Conservation (phyloP, 208 protist genomes). For the Hexamita inflata region DNA sequence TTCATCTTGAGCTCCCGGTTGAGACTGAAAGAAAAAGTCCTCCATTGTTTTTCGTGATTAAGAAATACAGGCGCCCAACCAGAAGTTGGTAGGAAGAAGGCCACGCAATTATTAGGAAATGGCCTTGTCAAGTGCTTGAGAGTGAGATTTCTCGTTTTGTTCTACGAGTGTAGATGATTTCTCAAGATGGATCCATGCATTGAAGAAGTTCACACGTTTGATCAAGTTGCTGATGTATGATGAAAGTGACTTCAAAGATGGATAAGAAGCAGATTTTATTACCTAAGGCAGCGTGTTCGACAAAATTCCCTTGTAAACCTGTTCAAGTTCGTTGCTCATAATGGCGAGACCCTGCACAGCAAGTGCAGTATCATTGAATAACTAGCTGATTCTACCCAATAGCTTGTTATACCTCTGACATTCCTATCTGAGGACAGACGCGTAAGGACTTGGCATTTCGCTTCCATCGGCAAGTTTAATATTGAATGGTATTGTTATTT, state of each 20-base stretch:
- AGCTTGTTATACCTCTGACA: slow-evolving; percentile 80
- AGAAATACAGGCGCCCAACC: slow-evolving; percentile 83
- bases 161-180: too few relatives aligned
- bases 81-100: slow-evolving; percentile 72
- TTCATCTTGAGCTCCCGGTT: too few relatives aligned
- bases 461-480: not conserved
- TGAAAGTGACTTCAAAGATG: slow-evolving; percentile 70
- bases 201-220: slow-evolving; percentile 66
- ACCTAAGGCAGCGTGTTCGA: slow-evolving; percentile 18
- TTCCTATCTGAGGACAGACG: slow-evolving; percentile 59
- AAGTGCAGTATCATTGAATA: slow-evolving; percentile 70
- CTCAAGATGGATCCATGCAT: slow-evolving; percentile 66
- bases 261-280: slow-evolving; percentile 69
- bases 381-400: slow-evolving; percentile 61
- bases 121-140: too few relatives aligned
- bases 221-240: slow-evolving; percentile 74
- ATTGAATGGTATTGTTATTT: not conserved
- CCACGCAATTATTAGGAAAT: slow-evolving; percentile 44
- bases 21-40: too few relatives aligned
- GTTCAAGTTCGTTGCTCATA: slow-evolving; percentile 66
- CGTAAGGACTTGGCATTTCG: not conserved
- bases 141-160: too few relatives aligned
- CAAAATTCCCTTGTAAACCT: not conserved
- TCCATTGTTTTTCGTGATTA: too few relatives aligned
- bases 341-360: slow-evolving; percentile 86